Conservation (phyloP, 73 alveolate genomes). For the Paramecium sonneborni region DNA sequence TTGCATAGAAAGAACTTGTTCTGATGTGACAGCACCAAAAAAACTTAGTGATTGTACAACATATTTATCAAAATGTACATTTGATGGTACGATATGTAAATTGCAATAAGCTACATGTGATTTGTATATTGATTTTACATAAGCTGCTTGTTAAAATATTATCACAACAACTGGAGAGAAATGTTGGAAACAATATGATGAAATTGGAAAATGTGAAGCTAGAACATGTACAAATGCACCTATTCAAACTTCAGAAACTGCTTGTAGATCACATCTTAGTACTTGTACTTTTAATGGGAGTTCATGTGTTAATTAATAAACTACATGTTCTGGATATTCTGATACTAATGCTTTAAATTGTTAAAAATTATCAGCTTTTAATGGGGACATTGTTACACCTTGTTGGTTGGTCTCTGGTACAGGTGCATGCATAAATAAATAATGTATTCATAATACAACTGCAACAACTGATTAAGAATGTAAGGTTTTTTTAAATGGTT, state of each 20-base stretch:
- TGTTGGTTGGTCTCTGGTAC: constrained; percentile 44
- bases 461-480: constrained; percentile 26
- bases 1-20: background rate
- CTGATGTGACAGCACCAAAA: background rate
- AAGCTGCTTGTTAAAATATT: background rate
- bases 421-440: background rate
- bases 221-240: background rate
- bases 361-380: constrained; percentile 2
- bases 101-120: background rate
- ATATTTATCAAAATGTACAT: background rate
- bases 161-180: constrained; percentile 1
- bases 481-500: background rate
- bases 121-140: background rate
- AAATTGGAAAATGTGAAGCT: background rate
- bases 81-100: background rate
- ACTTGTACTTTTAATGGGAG: constrained; percentile 33
- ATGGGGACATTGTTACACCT: background rate
- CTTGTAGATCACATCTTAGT: constrained; percentile 7
- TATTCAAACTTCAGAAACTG: background rate
- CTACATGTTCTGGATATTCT: background rate
- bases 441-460: background rate
- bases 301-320: background rate
- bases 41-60: background rate
- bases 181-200: background rate
- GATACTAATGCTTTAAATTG: background rate